These are phyloP conservation scores for Omphalea diandra DNA, from an alignment of 441 rosid genomes.

Conservation along the genomic window DNA sequence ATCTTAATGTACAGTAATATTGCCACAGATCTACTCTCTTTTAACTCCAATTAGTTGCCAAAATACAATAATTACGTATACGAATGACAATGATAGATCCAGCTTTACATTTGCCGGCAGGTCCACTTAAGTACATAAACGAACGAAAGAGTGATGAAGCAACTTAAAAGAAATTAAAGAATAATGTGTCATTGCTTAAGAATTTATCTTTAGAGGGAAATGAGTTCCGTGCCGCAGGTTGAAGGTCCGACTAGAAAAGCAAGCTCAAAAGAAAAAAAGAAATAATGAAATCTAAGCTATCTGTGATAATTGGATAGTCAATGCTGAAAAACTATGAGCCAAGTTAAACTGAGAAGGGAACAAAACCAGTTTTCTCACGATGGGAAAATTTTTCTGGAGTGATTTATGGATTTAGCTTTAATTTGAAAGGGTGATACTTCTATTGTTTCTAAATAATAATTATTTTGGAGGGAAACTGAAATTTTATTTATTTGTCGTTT, in stretches of 20 bases:
- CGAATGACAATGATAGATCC: neutral
- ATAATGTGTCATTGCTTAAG: slow-evolving; percentile 2
- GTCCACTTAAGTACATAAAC: slow-evolving; percentile 13
- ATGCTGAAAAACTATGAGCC: neutral
- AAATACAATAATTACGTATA: neutral
- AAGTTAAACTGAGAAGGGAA: neutral
- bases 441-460: too few relatives aligned
- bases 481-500: too few relatives aligned
- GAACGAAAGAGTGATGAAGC: slow-evolving; percentile 2
- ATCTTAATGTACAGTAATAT: neutral
- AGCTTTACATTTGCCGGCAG: slow-evolving; percentile 11
- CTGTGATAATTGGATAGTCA: too few relatives aligned
- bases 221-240: neutral
- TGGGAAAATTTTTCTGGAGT: neutral
- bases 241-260: too few relatives aligned
- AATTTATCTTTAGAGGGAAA: neutral
- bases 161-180: slow-evolving; percentile 4
- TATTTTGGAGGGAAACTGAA: too few relatives aligned
- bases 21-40: neutral
- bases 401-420: neutral
- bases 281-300: too few relatives aligned
- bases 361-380: neutral
- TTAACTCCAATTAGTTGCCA: neutral
- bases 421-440: neutral
- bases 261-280: neutral